Evolutionary conservation across 176 grass and related monocot genomes (phyloP), one percentile per base, ranked within the genome.

Genomic region (Tuctoria greenei): DNA sequence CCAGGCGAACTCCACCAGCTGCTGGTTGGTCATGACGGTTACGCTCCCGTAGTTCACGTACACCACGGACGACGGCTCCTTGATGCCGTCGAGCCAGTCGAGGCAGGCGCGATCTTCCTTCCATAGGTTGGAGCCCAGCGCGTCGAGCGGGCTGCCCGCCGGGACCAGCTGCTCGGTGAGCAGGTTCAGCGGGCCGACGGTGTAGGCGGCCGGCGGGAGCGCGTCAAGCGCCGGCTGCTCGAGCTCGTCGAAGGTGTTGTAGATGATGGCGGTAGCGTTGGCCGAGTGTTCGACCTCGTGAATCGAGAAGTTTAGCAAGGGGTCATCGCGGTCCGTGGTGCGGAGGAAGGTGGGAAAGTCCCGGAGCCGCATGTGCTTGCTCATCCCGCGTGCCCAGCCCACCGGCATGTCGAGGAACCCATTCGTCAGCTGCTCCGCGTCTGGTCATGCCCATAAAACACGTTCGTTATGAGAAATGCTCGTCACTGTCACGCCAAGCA

Each of bases 1-100:
- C 90, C 90, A 93, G 21, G 90, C 90, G 59, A 93, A 93, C 76
- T 93, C 87, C 14, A 55, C 31, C 20, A 89, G 45, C 23, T 89
- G 57, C 40, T 70, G 3, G 43, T 40, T 61, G 42, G 55, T 16
- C 56, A 52, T 61, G 16, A 49, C 21, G n/a, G 47, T 56, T 0
- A 57, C 26, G 63, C 76, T 79, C 8, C 76, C 63, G 51, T 55
- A 79, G 47, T 65, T 79, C n/a, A 67, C 76, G 36, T 44, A 79
- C 35, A 79, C 64, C 15, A 68, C 63, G 14, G n/a, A n/a, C n/a
- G 67, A 72, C 14, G 26, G 0, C 28, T 39, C 12, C 38, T 4
- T 5, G 45, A 47, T 60, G 15, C 34, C 59, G 37, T 73, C 21
- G 5, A 81, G 67, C 79, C 79, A 81, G 2, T 72, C 20, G 0